Evolutionary conservation across 345 rosid genomes (phyloP), one percentile per base, ranked within the genome.

Genomic region (Arabis hirsuta): DNA sequence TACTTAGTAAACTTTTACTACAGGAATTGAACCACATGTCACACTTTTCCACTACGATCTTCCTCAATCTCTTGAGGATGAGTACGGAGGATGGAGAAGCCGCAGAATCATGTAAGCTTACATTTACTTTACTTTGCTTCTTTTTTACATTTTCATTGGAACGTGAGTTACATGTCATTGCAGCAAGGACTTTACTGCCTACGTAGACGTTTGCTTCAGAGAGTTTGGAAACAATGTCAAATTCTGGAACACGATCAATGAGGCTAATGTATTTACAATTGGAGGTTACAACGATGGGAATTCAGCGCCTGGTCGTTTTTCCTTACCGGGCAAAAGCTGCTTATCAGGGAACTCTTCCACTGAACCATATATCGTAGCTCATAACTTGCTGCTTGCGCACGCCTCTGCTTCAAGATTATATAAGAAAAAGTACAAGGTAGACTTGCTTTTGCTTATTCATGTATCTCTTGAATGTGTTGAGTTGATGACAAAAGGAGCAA

Each of bases 1-100:
- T 60, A 4, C 19, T 32, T 27, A 32, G 16, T 46, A 2, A 1
- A 34, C 38, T 34, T 2, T 39, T 11, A 12, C 39, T 38, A 43
- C 76, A 84, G 89, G 96, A 54, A 85, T 87, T 36, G 79, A 85
- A 58, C 82, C 88, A 38, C 89, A 87, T 63, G 85, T 77, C 67
- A 80, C 88, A 16, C 62, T 89, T 22, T 57, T 44, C 71, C 63
- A 89, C 65, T 74, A 36, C 38, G 92, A 89, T 77, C 83, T 69
- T 56, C 96, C 89, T n/a, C 96, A 83, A 65, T 82, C 58, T 19
- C 88, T 89, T 12, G 91, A 87, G 73, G 86, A 84, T 34, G 93
- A 90, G 62, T 86, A 86, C 76, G 90, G 85, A 63, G 88, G 90
- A 78, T 89, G 92, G 92, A 11, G 83, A 51, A 76, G 68, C 72